Conservation (phyloP, 345 rosid genomes). For the Kandelia obovata region DNA sequence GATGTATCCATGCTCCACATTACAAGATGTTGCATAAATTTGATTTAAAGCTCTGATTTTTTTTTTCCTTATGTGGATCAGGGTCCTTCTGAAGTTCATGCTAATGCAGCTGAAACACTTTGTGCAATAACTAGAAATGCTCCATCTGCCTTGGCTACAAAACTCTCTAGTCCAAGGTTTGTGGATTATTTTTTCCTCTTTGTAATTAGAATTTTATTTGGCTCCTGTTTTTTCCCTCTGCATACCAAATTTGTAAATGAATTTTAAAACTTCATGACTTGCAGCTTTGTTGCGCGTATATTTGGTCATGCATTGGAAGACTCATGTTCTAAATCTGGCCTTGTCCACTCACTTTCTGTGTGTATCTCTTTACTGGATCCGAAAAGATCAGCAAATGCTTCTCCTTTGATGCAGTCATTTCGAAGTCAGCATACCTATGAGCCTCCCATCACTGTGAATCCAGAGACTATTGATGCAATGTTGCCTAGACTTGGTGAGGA, state of each 20-base stretch:
- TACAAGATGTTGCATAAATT: not conserved
- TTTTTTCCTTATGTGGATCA: slow-evolving; percentile 32
- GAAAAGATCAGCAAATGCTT: slow-evolving; percentile 61
- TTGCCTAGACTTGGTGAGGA: slow-evolving; percentile 88
- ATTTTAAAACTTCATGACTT: slow-evolving; percentile 3
- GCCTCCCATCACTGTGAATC: slow-evolving; percentile 64
- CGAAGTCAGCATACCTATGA: slow-evolving; percentile 77
- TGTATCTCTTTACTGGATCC: slow-evolving; percentile 96
- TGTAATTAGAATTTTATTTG: not conserved
- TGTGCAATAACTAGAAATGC: slow-evolving; percentile 90
- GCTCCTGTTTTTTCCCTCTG: not conserved
- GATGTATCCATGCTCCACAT: not conserved
- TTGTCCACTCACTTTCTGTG: slow-evolving; percentile 92
- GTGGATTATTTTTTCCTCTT: slow-evolving; percentile 11
- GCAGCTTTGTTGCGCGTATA: slow-evolving; percentile 86
- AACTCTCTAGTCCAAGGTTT: slow-evolving; percentile 87
- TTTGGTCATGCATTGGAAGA: slow-evolving; percentile 94
- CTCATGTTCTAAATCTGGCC: slow-evolving; percentile 80
- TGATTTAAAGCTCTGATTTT: slow-evolving; percentile 16
- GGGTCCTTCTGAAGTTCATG: slow-evolving; percentile 85
- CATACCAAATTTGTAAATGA: not conserved
- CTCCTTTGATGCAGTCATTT: slow-evolving; percentile 69
- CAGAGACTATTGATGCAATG: slow-evolving; percentile 86
- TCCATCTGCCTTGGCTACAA: slow-evolving; percentile 84
- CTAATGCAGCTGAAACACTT: slow-evolving; percentile 90